Conservation (phyloP, 148 eudicot species). For the Talinum fruticosum region DNA sequence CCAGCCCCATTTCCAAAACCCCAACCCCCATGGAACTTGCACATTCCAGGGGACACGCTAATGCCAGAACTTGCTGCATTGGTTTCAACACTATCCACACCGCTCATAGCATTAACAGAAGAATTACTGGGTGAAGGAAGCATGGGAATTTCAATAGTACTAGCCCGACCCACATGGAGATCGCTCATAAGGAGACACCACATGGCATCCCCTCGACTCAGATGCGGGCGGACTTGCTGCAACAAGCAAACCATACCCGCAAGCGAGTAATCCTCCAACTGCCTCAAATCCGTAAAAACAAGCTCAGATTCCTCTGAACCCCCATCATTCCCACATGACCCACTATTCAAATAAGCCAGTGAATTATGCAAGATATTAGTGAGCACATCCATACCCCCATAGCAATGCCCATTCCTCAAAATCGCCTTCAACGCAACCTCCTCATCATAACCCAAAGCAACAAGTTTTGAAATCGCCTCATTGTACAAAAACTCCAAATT, state of each 20-base stretch:
- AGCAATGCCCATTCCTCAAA: constrained; percentile 79
- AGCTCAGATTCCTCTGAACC: constrained; percentile 46
- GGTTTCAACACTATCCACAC: constrained; percentile 40
- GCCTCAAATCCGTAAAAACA: constrained; percentile 69
- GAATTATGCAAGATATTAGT: constrained; percentile 79
- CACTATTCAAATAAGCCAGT: constrained; percentile 62
- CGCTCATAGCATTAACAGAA: constrained; percentile 27
- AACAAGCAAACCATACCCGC: constrained; percentile 86
- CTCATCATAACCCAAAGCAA: constrained; percentile 75
- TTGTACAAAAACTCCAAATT: constrained; percentile 78
- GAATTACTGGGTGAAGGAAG: constrained; percentile 43
- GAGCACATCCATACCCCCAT: constrained; percentile 91
- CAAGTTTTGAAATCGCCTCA: constrained; percentile 71
- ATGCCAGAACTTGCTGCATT: constrained; percentile 35
- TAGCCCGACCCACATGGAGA: constrained; percentile 88
- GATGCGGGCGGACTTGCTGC: constrained; percentile 79
- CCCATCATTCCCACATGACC: constrained; percentile 39
- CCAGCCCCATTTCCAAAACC: constrained; percentile 66
- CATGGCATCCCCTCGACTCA: constrained; percentile 94
- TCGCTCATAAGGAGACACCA: constrained; percentile 99
- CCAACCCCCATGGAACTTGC: constrained; percentile 88
- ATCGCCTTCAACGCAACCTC: constrained; percentile 73
- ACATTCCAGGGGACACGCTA: constrained; percentile 58
- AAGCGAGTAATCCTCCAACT: constrained; percentile 85
- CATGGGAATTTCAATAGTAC: constrained; percentile 80